Conservation (phyloP, 2,329 filamentous ascomycete species). For the Rutstroemia sp. region DNA sequence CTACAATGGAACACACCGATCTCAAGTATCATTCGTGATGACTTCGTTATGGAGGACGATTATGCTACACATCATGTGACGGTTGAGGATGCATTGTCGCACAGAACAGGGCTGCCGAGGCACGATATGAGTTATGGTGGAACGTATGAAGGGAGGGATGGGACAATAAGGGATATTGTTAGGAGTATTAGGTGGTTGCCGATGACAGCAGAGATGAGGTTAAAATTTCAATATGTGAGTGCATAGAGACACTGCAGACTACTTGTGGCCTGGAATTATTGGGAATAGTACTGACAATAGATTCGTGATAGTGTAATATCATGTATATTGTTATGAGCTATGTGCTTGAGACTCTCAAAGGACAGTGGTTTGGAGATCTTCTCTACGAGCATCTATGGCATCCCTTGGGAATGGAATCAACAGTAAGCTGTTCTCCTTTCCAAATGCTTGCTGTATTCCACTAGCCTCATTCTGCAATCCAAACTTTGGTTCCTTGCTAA, state of each 20-base stretch:
- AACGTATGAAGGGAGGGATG: slow-evolving; percentile 27
- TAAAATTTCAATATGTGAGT: slow-evolving; percentile 36
- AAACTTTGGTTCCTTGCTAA: neutral
- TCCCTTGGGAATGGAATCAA: slow-evolving; percentile 41
- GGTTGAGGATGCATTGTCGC: slow-evolving; percentile 45
- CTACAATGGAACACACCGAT: slow-evolving; percentile 42
- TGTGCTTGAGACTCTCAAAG: slow-evolving; percentile 38
- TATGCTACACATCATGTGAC: slow-evolving; percentile 43
- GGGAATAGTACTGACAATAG: neutral
- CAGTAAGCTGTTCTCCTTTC: slow-evolving; percentile 19
- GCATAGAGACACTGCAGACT: neutral
- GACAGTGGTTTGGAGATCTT: slow-evolving; percentile 33
- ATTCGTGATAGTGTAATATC: slow-evolving; percentile 33
- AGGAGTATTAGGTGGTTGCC: slow-evolving; percentile 40
- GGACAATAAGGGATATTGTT: slow-evolving; percentile 29
- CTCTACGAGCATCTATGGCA: slow-evolving; percentile 36
- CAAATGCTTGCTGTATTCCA: neutral
- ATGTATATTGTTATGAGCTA: slow-evolving; percentile 41
- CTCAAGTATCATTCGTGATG: slow-evolving; percentile 39
- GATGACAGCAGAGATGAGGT: slow-evolving; percentile 37
- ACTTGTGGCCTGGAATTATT: too few relatives aligned
- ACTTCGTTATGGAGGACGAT: slow-evolving; percentile 42
- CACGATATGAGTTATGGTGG: slow-evolving; percentile 34
- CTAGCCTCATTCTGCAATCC: too few relatives aligned
- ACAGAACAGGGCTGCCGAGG: slow-evolving; percentile 42